Evolutionary conservation across 2,329 filamentous ascomycete species (phyloP), one percentile per base, ranked within the genome.

Genomic region (Penicillium sp.): DNA sequence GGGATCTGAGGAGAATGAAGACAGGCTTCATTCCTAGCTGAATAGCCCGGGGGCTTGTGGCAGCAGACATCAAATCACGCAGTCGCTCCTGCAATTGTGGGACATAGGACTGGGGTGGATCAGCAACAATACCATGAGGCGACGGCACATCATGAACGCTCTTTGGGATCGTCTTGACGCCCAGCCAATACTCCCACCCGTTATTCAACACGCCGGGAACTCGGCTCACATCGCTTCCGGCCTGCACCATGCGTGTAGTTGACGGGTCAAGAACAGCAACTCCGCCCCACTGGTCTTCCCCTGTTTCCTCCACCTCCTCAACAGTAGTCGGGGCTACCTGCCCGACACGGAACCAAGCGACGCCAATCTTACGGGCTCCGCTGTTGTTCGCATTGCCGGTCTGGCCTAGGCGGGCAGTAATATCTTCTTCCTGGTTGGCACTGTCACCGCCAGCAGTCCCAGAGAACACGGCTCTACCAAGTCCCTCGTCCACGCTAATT

Each of bases 291-390:
- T 86, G 78, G 48, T 89, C 86, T 45, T 86, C 83, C 3, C 82
- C 81, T 2, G 83, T 78, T 13, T 83, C 83, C 32, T 85, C 82
- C 67, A 79, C 63, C 77, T 86, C 62, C 67, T 75, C 73, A 10
- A 73, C 63, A 7, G 70, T 63, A n/a, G 74, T 70, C 8, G 77
- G 74, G 42, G 76, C 74, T 32, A 95, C 86, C 55, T 90, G 88
- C 36, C 88, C 88, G 38, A 99, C 88, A 60, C 87, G 90, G 78
- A 97, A 97, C 94, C 94, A 99, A 7, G 90, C 92, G 18, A 96
- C 89, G 29, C 73, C 74, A 30, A 74, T 64, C 79, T 83, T 71
- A 81, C 84, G 61, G 75, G 77, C 59, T 23, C 60, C 59, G 44
- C 64, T 42, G 23, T 64, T 51, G 35, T 62, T 32, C 55, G 61